Evolutionary conservation across 768 basidiomycete species (phyloP), one percentile per base, ranked within the genome.

Genomic region (Melanogaster broomeanus): DNA sequence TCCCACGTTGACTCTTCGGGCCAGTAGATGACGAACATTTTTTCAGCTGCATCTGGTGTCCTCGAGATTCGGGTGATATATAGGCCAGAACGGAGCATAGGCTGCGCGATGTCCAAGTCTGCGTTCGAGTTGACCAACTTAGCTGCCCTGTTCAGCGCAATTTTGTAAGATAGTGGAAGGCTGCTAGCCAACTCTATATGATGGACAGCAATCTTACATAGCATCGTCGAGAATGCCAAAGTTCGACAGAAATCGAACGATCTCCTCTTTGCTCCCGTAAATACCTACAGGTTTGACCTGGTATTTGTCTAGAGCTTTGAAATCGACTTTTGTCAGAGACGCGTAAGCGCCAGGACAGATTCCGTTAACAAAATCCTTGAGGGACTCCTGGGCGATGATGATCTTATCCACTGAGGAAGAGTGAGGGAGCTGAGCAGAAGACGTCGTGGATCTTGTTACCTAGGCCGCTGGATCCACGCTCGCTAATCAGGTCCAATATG

Each of bases 1-100:
- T 77, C 60, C 84, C 83, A 85, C 0, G 83, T 83, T 0, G 67
- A 69, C 13, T 80, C 75, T 55, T 86, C 81, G 0, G 84, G 84
- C 84, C 84, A 85, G 53, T 80, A 86, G 3, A 84, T 59, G 7
- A 81, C 73, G 51, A 77, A 81, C 6, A 77, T 49, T n/a, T 61
- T 57, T 27, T 70, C 59, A 0, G 10, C 28, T 7, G 39, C 53
- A 0, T 30, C 24, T 2, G 53, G 53, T 42, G 39, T 21, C n/a
- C 42, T n/a, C 24, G 30, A 18, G 51, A 56, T 19, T n/a, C 66
- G 67, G 27, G 73, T 67, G 28, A 78, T 55, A 49, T 84, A 84
- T 9, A 84, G 56, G 16, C 82, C 83, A 13, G 82, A 78, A 9
- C 77, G 72, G 6, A 84, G 65, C 18, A 49, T 52, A 1, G 70